Evolutionary conservation across 345 rosid genomes (phyloP).

Genomic region (Eucalyptus shirleyi): DNA sequence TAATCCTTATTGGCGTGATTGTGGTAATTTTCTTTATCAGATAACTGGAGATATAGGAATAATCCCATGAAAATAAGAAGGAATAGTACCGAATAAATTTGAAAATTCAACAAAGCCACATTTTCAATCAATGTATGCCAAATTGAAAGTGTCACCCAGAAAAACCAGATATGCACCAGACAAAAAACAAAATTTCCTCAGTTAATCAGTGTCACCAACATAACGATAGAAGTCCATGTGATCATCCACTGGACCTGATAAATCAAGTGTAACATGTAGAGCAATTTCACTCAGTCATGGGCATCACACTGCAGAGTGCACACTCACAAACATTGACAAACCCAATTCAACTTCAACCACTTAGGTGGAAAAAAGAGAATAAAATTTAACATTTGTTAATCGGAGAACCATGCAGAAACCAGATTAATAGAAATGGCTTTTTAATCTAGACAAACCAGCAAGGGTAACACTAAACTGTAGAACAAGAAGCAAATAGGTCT

Average conservation of each 20-base stretch:
- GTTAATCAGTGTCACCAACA: not conserved
- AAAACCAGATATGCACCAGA: not conserved
- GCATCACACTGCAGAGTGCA: not conserved
- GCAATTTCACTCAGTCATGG: not conserved
- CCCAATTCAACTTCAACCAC: not conserved
- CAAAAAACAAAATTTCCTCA: not conserved
- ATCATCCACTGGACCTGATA: not conserved
- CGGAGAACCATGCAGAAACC: not conserved
- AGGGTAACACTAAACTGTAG: not conserved
- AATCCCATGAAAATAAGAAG: not conserved
- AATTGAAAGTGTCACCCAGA: not conserved
- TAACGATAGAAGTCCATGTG: not conserved
- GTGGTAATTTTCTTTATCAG: not conserved
- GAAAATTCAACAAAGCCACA: not conserved
- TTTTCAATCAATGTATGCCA: not conserved
- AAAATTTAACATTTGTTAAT: not conserved
- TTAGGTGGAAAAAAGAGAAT: not conserved
- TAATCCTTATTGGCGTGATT: not conserved
- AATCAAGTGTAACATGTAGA: not conserved
- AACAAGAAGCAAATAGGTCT: not conserved
- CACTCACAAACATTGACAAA: not conserved
- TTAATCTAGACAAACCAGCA: not conserved
- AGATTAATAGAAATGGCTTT: not conserved
- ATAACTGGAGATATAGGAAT: not conserved
- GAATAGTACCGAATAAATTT: not conserved